These are phyloP conservation scores for Conticribra weissflogii DNA, from an alignment of 108 stramenopile species.

Conservation along the genomic window DNA sequence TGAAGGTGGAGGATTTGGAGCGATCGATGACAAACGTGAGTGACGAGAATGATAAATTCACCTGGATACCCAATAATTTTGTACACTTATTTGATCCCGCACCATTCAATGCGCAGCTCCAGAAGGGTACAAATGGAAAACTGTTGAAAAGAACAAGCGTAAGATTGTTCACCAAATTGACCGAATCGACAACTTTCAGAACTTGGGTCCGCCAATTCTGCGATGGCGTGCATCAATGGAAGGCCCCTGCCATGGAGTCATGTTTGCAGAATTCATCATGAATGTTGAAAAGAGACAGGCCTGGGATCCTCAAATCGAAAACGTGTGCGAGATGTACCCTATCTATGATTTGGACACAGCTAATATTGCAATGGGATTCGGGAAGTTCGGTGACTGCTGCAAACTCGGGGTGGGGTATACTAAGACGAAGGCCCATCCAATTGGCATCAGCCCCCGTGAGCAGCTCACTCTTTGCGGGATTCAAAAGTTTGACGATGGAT, in stretches of 20 bases:
- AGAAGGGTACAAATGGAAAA: slow-evolving; percentile 59
- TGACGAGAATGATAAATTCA: no score
- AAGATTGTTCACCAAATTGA: slow-evolving; percentile 58
- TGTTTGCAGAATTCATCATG: slow-evolving; percentile 74
- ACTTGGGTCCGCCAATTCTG: slow-evolving; percentile 56
- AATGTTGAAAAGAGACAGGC: slow-evolving; percentile 52
- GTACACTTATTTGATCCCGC: neutral
- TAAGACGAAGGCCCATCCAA: slow-evolving; percentile 53
- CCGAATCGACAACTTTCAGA: slow-evolving; percentile 74
- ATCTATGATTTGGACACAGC: slow-evolving; percentile 68
- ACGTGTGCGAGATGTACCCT: slow-evolving; percentile 64
- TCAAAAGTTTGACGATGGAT: slow-evolving; percentile 64
- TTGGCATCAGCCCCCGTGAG: slow-evolving; percentile 62
- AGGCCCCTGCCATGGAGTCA: slow-evolving; percentile 61
- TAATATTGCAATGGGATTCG: slow-evolving; percentile 75
- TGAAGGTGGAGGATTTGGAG: slow-evolving; percentile 44
- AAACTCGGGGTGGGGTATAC: slow-evolving; percentile 71
- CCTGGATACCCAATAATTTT: neutral
- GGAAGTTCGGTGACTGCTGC: slow-evolving; percentile 63
- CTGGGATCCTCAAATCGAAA: slow-evolving; percentile 70
- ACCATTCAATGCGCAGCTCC: slow-evolving; percentile 20
- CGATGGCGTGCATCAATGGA: slow-evolving; percentile 62
- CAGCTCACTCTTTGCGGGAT: slow-evolving; percentile 78
- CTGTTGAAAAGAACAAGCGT: slow-evolving; percentile 47
- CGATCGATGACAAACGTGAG: slow-evolving; percentile 45